Base-by-base conservation (phyloP, 1,139 yeast genomes). In the Magnusiomyces suaveolens region DNA sequence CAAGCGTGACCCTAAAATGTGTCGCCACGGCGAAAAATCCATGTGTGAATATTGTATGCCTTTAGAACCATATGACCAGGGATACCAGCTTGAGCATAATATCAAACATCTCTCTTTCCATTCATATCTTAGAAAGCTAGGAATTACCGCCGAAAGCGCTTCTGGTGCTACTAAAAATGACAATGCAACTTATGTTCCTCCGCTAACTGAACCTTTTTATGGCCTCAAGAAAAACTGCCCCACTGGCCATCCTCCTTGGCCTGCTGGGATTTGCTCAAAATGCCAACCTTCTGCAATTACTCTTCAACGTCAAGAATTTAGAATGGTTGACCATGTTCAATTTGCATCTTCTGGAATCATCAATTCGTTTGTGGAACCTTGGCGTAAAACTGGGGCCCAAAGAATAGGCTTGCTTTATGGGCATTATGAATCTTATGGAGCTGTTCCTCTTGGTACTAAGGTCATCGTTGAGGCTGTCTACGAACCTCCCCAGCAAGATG, bases 11-110 rank as follows among this genome's bases (percentile, higher is more conserved):
- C 60, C 65, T 18, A 67, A 70, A 3, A 74, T 89, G 64, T 92
- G 98, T 68, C 80, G 84, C 56, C 98, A 94, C 67, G 88, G 94
- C 2, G 90, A 83, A 43, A 85, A 84, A 63, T 98, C 97, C 2
- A 92, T 92, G 98, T 92, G 98, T 70, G 98, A 92, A 64, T 88
- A 89, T 66, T 92, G 98, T 67, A 83, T 95, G 52, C 97, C 98
- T 0, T 73, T 94, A 56, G 96, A 96, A 49, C 97, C 98, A 1
- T 94, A 92, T 87, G 97, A 92, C 69, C 77, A 78, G 57, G 80
- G 76, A 26, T 90, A 89, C 67, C 84, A 83, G 60, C 80, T 80
- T 54, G 84, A 83, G 58, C 75, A 90, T 61, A 82, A 81, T 29
- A 87, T 90, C 67, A 94, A 94, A 69, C 98, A 92, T 69, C 74